Base-by-base conservation (phyloP, 345 rosid genomes). In the Lepidium sativum region DNA sequence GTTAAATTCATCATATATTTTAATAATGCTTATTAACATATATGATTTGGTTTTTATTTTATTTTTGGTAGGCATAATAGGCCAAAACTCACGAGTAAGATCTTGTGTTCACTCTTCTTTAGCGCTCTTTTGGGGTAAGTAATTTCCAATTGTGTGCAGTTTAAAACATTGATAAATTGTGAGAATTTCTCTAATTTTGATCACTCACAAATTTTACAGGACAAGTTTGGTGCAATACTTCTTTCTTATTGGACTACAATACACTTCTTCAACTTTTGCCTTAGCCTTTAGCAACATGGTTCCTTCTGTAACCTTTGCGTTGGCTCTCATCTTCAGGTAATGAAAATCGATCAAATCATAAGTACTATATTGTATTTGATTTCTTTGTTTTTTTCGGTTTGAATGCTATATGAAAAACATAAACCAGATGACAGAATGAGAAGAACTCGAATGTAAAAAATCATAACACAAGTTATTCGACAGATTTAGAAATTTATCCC, bases 281-380 rank as follows among this genome's bases (percentile, higher is more conserved):
- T 67, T 81, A 70, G 89, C 86, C 17, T 84, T 84, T 77, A 37
- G 77, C 63, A 84, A 82, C 66, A 60, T 84, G 81, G 89, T 84
- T 53, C 89, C 89, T 58, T 81, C 80, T 2, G 23, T 79, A 37
- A 84, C 89, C 2, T 84, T 84, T 59, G 63, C 74, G 3, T 64
- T 76, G 75, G 83, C 84, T 20, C 70, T 84, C n/a, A 55, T 82
- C 31, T 78, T 84, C 48, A 75, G 81, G 89, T 82, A 81, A 54
- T 14, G 6, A n/a, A n/a, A 27, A 27, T 0, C n/a, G n/a, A n/a
- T n/a, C n/a, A n/a, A n/a, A n/a, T n/a, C n/a, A n/a, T n/a, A n/a
- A n/a, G 1, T 27, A 27, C 31, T 5, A 27, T 27, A 27, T 6
- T 27, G 7, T 27, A 27, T 27, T 27, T 6, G 6, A 6, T 27